Conservation (phyloP, 2,329 filamentous ascomycete species). For the Trichoderma hamatum region DNA sequence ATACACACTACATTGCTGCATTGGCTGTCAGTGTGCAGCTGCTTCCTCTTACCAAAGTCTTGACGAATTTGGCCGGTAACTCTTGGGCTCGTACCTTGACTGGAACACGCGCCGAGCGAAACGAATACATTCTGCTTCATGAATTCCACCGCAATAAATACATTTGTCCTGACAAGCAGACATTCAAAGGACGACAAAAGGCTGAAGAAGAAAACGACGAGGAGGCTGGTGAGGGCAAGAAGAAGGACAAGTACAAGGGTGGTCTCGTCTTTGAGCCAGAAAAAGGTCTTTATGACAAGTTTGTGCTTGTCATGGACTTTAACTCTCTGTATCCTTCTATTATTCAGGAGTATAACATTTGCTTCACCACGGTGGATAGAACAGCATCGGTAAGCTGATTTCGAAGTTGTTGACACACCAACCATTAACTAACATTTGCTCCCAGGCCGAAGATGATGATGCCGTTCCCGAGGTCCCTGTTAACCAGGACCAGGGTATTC, state of each 20-base stretch:
- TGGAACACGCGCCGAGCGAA: conserved; percentile 93
- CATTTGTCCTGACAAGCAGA: conserved; percentile 94
- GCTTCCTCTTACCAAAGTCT: conserved; percentile 87
- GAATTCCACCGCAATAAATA: conserved; percentile 97
- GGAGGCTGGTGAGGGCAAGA: conserved; percentile 75
- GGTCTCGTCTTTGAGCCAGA: conserved; percentile 98
- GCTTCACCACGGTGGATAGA: conserved; percentile 95
- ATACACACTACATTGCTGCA: conserved; percentile 94
- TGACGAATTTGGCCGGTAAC: conserved; percentile 96
- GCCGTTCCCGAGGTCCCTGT: conserved; percentile 83
- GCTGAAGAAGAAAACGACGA: conserved; percentile 73
- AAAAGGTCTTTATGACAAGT: conserved; percentile 96
- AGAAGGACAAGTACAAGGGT: conserved; percentile 99
- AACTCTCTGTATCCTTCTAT: conserved; percentile 98
- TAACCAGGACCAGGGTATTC: conserved; percentile 78
- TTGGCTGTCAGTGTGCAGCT: conserved; percentile 88
- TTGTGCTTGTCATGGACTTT: conserved; percentile 99
- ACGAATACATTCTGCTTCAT: conserved; percentile 98
- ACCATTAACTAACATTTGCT: conserved; percentile 35
- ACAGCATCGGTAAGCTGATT: conserved; percentile 62
- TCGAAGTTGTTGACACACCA: not conserved
- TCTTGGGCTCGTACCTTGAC: conserved; percentile 97
- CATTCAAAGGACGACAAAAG: conserved; percentile 73
- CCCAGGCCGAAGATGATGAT: conserved; percentile 71
- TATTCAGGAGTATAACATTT: conserved; percentile 99